Evolutionary conservation across 208 protist genomes (phyloP).

Genomic region (Trypanosoma vivax): DNA sequence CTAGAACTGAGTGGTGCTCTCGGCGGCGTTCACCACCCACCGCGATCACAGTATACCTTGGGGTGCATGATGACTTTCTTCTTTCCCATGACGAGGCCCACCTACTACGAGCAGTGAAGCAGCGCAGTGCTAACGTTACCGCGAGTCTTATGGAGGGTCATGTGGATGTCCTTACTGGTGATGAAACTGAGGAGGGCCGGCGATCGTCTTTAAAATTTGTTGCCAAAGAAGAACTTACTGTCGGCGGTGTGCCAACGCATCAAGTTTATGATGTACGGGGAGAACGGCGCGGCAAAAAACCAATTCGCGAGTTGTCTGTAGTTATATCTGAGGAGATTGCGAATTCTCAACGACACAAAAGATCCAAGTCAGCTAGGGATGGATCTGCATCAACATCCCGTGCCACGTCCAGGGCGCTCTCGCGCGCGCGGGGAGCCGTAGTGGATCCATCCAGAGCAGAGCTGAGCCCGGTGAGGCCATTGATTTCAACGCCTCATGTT

Average conservation of each 20-base stretch:
- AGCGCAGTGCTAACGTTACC: constrained; percentile 68
- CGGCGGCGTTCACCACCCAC: constrained; percentile 67
- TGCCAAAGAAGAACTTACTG: constrained; percentile 37
- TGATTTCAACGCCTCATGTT: no score
- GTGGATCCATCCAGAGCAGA: neutral
- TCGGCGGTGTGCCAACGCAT: constrained; percentile 48
- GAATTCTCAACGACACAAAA: constrained; percentile 19
- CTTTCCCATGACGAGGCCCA: constrained; percentile 73
- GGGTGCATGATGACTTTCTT: constrained; percentile 80
- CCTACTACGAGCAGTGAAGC: constrained; percentile 73
- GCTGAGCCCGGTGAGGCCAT: no score
- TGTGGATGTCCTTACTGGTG: constrained; percentile 22
- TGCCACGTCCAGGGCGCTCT: constrained; percentile 12
- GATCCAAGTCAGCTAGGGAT: constrained; percentile 3
- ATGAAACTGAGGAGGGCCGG: constrained; percentile 1
- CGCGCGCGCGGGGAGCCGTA: neutral
- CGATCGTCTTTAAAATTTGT: constrained; percentile 68
- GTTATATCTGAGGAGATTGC: constrained; percentile 76
- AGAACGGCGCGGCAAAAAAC: constrained; percentile 44
- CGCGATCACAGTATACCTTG: constrained; percentile 64
- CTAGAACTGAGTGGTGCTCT: constrained; percentile 49
- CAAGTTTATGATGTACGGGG: constrained; percentile 84
- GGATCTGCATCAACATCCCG: constrained; percentile 4
- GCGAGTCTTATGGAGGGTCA: constrained; percentile 55
- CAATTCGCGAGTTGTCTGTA: constrained; percentile 75